phyloP scores from a whole-genome alignment of 139 green algal species.

The Dunaliella primolecta region DNA sequence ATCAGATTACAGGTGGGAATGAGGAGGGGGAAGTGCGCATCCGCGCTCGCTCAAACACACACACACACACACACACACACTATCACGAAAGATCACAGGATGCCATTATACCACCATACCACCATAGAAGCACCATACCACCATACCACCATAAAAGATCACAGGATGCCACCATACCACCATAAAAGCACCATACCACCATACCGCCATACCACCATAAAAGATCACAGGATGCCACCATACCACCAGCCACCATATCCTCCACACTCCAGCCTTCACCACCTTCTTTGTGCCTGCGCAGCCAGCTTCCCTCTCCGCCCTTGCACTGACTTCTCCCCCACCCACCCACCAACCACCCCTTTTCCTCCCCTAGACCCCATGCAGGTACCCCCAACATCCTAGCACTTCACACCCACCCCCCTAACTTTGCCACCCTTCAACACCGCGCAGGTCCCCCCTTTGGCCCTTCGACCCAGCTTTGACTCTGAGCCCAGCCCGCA shows the following conservation, averaged over 20 bases:
- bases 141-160: not conserved
- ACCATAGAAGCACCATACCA: too few relatives aligned
- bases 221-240: not conserved
- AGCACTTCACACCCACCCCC: not conserved
- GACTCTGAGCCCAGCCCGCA: not conserved
- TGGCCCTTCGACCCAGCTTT: not conserved
- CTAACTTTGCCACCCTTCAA: not conserved
- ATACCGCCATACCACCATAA: not conserved
- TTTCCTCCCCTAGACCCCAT: too few relatives aligned
- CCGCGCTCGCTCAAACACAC: not conserved
- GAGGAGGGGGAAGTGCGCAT: too few relatives aligned
- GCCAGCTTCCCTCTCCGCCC: too few relatives aligned
- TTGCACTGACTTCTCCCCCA: too few relatives aligned
- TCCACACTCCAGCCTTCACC: too few relatives aligned
- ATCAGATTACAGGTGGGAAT: too few relatives aligned
- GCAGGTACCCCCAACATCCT: too few relatives aligned
- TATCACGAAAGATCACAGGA: not conserved
- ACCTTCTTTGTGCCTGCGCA: too few relatives aligned
- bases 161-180: not conserved
- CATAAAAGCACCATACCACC: too few relatives aligned
- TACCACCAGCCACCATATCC: too few relatives aligned
- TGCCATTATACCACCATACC: not conserved
- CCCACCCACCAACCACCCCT: too few relatives aligned
- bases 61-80: not conserved
- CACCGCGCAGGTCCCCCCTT: not conserved